phyloP scores from a whole-genome alignment of 108 stramenopile species.

The Aurantiochytrium sp. region DNA sequence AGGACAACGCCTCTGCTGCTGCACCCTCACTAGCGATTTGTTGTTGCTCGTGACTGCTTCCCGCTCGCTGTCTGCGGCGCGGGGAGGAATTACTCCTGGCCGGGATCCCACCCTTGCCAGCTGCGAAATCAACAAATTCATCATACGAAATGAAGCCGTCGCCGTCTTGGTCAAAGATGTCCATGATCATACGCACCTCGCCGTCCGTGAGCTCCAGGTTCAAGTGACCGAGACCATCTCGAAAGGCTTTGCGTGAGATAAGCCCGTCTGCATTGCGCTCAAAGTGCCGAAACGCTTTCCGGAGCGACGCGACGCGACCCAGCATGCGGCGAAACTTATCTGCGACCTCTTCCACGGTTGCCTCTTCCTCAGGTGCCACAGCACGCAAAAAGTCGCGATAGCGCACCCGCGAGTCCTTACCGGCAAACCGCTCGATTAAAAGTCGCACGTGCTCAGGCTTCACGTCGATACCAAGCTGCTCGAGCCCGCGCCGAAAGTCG shows the following conservation, averaged over 20 bases:
- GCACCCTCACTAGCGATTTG: no score
- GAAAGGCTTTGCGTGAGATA: background rate
- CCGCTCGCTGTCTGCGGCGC: no score
- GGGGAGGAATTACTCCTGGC: no score
- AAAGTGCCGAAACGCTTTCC: background rate
- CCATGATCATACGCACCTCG: background rate
- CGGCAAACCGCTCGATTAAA: background rate
- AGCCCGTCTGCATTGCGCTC: background rate
- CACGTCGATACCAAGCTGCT: constrained; percentile 15
- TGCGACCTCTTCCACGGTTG: background rate
- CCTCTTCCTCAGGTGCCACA: background rate
- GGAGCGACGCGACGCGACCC: background rate
- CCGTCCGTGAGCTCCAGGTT: background rate
- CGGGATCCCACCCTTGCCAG: background rate
- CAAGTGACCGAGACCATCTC: background rate
- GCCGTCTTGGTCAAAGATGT: constrained; percentile 11
- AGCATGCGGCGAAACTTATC: background rate
- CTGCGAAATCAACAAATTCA: background rate
- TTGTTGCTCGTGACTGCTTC: no score
- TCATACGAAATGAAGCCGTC: background rate
- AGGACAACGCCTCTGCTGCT: background rate
- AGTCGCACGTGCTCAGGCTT: background rate
- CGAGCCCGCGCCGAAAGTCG: constrained; percentile 20
- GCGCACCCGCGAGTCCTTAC: background rate
- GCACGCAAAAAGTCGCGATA: constrained; percentile 8